A percentile compares a stretch with the other conserved stretches of the same genome.
Conservation (phyloP, 176 grass and related monocot genomes). For the Tillandsia leiboldiana region DNA sequence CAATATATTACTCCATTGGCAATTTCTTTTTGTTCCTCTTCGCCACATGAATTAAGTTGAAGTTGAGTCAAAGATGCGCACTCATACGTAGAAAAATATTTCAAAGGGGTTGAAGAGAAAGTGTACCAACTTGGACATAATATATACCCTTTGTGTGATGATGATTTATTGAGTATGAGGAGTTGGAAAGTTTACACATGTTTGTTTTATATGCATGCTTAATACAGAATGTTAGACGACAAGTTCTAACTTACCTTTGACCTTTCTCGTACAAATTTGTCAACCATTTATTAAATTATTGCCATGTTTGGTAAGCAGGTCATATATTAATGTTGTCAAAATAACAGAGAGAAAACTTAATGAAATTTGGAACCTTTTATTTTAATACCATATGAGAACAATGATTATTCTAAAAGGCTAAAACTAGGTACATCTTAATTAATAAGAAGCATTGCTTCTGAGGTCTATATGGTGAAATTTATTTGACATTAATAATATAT, state of each 20-base stretch:
- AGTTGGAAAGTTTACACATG: background rate
- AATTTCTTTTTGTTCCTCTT: background rate
- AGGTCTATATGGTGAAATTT: no score
- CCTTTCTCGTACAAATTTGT: background rate
- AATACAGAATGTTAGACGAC: background rate
- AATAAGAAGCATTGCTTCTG: no score
- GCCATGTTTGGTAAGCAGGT: background rate
- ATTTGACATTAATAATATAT: no score
- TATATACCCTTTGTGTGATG: background rate
- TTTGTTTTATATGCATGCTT: background rate
- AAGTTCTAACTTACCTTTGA: slow-evolving; percentile 1
- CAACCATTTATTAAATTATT: slow-evolving; percentile 3
- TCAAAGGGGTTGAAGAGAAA: background rate
- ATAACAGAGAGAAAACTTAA: no score
- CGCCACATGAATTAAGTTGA: background rate
- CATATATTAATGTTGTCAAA: background rate
- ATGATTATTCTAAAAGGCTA: no score
- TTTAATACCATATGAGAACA: no score
- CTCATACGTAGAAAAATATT: background rate
- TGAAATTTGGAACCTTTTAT: no score
- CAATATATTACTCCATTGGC: background rate
- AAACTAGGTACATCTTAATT: no score
- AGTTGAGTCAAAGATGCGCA: background rate
- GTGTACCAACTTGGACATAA: background rate
- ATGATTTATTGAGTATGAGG: background rate